Conservation (phyloP, 2,329 filamentous ascomycete genomes). For the Lachnum nothofagi region DNA sequence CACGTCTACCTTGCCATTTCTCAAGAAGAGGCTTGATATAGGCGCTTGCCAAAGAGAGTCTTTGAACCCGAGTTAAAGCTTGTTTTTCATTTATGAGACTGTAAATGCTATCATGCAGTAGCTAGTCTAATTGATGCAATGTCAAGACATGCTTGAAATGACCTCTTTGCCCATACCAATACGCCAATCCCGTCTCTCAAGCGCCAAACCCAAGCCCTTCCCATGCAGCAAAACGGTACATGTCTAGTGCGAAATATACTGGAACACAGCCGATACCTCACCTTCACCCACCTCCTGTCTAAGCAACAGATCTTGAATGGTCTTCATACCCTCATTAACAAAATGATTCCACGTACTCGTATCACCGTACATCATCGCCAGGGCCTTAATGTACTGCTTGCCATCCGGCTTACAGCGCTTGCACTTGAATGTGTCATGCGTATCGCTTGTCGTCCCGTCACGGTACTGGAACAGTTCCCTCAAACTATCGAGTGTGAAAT, state of each 20-base stretch:
- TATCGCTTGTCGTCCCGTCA: constrained; percentile 79
- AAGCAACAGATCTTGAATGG: constrained; percentile 86
- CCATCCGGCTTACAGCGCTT: constrained; percentile 89
- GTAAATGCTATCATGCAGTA: neutral
- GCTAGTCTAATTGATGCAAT: neutral
- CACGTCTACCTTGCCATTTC: no score
- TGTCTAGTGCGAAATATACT: constrained; percentile 85
- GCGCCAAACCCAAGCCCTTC: neutral
- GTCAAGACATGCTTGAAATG: neutral
- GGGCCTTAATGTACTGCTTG: constrained; percentile 80
- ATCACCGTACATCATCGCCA: constrained; percentile 93
- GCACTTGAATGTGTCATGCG: constrained; percentile 98
- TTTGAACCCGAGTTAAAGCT: no score
- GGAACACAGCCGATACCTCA: constrained; percentile 90
- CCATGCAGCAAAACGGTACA: constrained; percentile 1
- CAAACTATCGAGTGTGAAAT: constrained; percentile 87
- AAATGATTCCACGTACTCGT: constrained; percentile 99
- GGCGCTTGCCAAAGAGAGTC: neutral
- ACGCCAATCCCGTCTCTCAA: neutral
- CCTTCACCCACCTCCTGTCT: constrained; percentile 75
- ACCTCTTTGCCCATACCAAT: neutral
- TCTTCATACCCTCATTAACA: constrained; percentile 69
- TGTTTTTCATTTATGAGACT: neutral
- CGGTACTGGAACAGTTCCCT: constrained; percentile 93
- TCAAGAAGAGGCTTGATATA: no score